Evolutionary conservation across 140 eudicot species (phyloP), one percentile per base, ranked within the genome.

Genomic region (Artemisia princeps): DNA sequence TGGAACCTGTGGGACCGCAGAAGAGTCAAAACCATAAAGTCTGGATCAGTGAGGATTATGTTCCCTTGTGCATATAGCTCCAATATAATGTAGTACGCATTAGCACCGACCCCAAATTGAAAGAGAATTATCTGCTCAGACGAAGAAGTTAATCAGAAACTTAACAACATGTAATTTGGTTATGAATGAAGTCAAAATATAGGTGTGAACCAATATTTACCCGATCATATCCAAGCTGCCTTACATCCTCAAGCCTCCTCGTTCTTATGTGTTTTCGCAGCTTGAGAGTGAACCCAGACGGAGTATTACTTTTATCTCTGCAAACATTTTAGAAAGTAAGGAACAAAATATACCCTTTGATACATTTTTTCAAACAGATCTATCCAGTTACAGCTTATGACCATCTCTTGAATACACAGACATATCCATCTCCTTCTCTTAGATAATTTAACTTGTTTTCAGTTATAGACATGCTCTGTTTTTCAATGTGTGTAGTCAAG

Each of bases 211-310:
- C 61, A 63, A 65, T 52, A 58, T 69, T 69, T 84, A 87, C 97
- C 92, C 98, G 86, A 78, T 92, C 98, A 78, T 92, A 88, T 59
- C 98, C 98, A 74, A 92, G 96, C 80, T 92, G 98, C 23, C 98
- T 83, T 66, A 92, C 98, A 75, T 92, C 98, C 76, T 92, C 98
- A 26, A 92, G 98, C 82, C 96, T 83, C 74, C 92, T 85, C 6
- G 98, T 92, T 71, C 98, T 73, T 58, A 92, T 88, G 84, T 92
- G 98, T 78, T 92, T 92, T 77, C 98, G 75, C 77, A 92, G 65
- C 75, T 92, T 92, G 65, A 92, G 86, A 49, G 98, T 88, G 68
- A 85, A 92, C 3, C 96, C 98, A 55, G 96, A 88, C 57, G 98
- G 98, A 51, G 96, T 92, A 67, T 84, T 88, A 67, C 98, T 92